phyloP scores from a whole-genome alignment of 2,329 filamentous ascomycete genomes.

The Gnomoniopsis sp. region DNA sequence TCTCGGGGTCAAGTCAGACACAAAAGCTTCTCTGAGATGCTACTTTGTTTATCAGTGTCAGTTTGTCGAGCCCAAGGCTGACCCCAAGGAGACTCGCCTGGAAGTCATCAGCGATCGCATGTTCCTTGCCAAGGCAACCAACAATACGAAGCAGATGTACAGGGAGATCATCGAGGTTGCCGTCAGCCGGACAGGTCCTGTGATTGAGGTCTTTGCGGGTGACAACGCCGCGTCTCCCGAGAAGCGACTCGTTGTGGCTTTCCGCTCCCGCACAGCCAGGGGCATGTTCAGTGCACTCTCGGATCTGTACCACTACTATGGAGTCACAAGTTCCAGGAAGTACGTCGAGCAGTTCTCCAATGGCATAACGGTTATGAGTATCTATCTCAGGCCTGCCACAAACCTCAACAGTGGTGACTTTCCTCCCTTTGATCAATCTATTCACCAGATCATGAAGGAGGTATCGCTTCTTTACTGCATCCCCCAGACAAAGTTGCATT shows the following conservation, averaged over 20 bases:
- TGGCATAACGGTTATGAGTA: conserved; percentile 93
- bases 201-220: conserved; percentile 81
- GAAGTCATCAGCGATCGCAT: conserved; percentile 90
- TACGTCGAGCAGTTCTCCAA: conserved; percentile 99
- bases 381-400: conserved; percentile 78
- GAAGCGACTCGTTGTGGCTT: conserved; percentile 91
- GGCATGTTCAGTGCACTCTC: conserved; percentile 94
- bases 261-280: conserved; percentile 86
- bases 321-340: conserved; percentile 91
- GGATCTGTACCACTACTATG: conserved; percentile 98
- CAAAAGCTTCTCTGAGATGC: conserved; percentile 83
- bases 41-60: conserved; percentile 99
- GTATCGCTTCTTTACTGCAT: conserved; percentile 96
- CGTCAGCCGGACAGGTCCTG: conserved; percentile 81
- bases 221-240: conserved; percentile 89
- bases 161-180: conserved; percentile 87
- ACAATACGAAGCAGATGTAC: conserved; percentile 94
- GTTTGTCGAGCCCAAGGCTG: conserved; percentile 74
- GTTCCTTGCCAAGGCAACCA: conserved; percentile 92
- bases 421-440: conserved; percentile 87
- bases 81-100: conserved; percentile 77
- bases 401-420: conserved; percentile 50
- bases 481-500: conserved; percentile 93
- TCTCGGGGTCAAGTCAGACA: conserved; percentile 63
- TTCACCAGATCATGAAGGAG: conserved; percentile 99